Conservation (phyloP, 2,329 filamentous ascomycete genomes). For the Fulvia fulva region DNA sequence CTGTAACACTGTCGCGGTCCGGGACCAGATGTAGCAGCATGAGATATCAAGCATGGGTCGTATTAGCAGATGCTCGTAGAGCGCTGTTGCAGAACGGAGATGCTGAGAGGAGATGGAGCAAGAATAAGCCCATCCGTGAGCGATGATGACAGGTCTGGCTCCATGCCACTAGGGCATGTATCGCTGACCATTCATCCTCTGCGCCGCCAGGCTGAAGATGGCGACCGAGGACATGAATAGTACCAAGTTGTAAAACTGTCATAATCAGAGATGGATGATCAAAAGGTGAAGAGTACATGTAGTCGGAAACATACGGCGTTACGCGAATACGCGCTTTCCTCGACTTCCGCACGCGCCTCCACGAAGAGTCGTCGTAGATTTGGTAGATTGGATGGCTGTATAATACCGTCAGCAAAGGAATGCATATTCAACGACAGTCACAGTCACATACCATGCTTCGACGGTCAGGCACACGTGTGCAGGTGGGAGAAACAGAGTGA, state of each 20-base stretch:
- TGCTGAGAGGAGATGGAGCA: not conserved
- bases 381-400: constrained; percentile 69
- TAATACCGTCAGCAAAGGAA: not conserved
- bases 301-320: constrained; percentile 65
- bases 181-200: constrained; percentile 61
- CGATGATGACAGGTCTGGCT: not conserved
- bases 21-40: not conserved
- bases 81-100: not conserved
- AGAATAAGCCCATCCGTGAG: not conserved
- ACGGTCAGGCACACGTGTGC: not conserved
- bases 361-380: constrained; percentile 96
- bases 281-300: no score
- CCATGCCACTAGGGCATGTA: constrained; percentile 6
- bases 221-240: constrained; percentile 95
- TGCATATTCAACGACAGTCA: not conserved
- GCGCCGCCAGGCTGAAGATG: constrained; percentile 87
- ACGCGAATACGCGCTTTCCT: constrained; percentile 90
- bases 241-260: constrained; percentile 93
- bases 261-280: not conserved
- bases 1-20: not conserved
- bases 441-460: not conserved
- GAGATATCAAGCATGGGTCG: no score
- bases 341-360: constrained; percentile 84
- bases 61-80: not conserved
- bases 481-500: no score